Evolutionary conservation across 176 grass and related monocot genomes (phyloP), one percentile per base, ranked within the genome.

Genomic region (Oryza meyeriana): DNA sequence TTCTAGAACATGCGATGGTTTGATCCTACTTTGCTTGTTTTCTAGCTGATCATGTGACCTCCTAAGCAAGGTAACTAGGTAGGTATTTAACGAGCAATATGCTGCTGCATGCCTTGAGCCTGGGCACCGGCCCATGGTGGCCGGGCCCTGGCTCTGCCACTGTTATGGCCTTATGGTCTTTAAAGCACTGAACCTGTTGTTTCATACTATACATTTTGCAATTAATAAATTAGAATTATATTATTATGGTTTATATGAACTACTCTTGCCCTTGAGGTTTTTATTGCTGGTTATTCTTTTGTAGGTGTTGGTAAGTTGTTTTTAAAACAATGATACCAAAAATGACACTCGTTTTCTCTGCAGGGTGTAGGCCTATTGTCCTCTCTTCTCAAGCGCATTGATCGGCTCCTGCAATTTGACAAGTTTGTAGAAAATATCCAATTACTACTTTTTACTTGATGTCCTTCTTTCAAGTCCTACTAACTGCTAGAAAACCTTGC

Each of bases 381-480:
- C 12, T 93, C 89, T 64, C 91, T 99, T 80, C 93, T 99, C 64
- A 99, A 99, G 82, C 82, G 91, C 34, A 93, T 99, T 74, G 96
- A 99, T 77, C 87, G 89, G 68, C 87, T 99, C 36, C 67, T 99
- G 75, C 93, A 99, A 86, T 89, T 95, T 88, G 96, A 99, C 63
- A 95, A 84, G 96, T 99, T 64, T 64, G 76, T 79, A 29, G 20
- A 81, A 81, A 72, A 64, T 67, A 20, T 13, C 27, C 57, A 4
- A 39, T 62, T 52, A 83, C 38, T 66, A 25, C 73, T 88, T 39
- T 66, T 68, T 72, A 22, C 36, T 74, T 78, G 2, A 11, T 78
- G 36, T 75, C 16, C 33, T 70, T 42, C 41, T 79, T 17, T 44
- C 69, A 39, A 20, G 66, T 79, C n/a, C 45, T 85, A 36, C 29